Evolutionary conservation across 306 rosid species (phyloP).

Genomic region (Glycyrrhiza uralensis): DNA sequence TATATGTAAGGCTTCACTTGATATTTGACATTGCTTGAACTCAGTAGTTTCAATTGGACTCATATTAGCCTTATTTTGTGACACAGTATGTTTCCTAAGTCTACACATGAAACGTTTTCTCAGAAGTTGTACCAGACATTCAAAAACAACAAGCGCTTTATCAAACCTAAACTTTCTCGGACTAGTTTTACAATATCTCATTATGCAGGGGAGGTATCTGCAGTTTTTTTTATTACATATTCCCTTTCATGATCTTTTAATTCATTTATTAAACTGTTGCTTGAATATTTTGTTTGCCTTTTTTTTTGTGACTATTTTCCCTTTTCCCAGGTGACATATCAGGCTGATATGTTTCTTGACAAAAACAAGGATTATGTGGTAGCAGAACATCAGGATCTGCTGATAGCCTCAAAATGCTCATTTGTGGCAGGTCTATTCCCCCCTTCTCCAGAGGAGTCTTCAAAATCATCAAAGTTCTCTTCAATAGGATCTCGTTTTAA

Average conservation of each 20-base stretch:
- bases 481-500: conserved; percentile 98
- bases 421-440: conserved; percentile 92
- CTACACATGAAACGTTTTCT: conserved; percentile 97
- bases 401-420: conserved; percentile 80
- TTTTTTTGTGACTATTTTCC: conserved; percentile 13
- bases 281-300: conserved; percentile 15
- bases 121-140: conserved; percentile 98
- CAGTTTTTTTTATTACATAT: conserved; percentile 20
- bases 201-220: conserved; percentile 96
- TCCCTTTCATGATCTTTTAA: conserved; percentile 1
- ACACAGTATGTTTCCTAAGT: conserved; percentile 99
- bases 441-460: conserved; percentile 77
- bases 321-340: conserved; percentile 72
- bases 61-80: conserved; percentile 38
- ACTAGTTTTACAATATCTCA: conserved; percentile 93
- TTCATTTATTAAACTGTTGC: background rate
- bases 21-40: conserved; percentile 23
- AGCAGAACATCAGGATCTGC: conserved; percentile 93
- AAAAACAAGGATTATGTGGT: conserved; percentile 99
- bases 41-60: conserved; percentile 35
- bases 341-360: conserved; percentile 93
- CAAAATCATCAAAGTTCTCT: conserved; percentile 93
- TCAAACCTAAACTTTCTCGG: conserved; percentile 98
- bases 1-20: background rate
- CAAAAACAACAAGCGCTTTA: conserved; percentile 92